Percentiles rank a stretch among this genome's conserved stretches.
Evolutionary conservation across 2,329 filamentous ascomycete species (phyloP).

Genomic region (Massarina eburnea): DNA sequence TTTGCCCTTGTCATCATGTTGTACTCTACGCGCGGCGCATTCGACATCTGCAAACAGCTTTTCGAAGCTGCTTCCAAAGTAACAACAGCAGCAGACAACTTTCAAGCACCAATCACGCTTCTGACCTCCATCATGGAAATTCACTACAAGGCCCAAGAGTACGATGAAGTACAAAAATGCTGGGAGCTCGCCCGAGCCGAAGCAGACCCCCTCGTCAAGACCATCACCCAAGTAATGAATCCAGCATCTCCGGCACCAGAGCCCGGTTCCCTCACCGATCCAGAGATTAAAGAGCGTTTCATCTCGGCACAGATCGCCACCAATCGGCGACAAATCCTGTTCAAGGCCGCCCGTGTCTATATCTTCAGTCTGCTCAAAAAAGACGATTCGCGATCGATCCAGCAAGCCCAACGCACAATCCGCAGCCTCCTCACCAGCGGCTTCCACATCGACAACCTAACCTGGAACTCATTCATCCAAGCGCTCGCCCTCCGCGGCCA

Average conservation of each 20-base stretch:
- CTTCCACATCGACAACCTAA: constrained; percentile 72
- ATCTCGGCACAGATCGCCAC: constrained; percentile 25
- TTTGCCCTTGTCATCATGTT: constrained; percentile 60
- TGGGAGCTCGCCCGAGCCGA: constrained; percentile 66
- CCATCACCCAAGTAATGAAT: constrained; percentile 37
- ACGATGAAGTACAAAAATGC: constrained; percentile 62
- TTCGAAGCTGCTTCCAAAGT: constrained; percentile 20
- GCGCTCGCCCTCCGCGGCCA: constrained; percentile 63
- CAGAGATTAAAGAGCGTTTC: constrained; percentile 17
- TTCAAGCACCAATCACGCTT: constrained; percentile 42
- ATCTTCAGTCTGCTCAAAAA: constrained; percentile 54
- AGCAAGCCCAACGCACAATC: constrained; percentile 44
- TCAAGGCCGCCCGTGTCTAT: constrained; percentile 53
- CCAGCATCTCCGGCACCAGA: constrained; percentile 21
- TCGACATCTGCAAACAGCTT: constrained; percentile 42
- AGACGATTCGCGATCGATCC: constrained; percentile 46
- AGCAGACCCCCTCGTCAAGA: constrained; percentile 47
- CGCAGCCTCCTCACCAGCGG: constrained; percentile 63
- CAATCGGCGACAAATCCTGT: constrained; percentile 53
- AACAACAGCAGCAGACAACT: constrained; percentile 8
- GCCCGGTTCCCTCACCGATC: constrained; percentile 25
- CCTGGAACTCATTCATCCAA: constrained; percentile 80
- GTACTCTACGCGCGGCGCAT: constrained; percentile 52
- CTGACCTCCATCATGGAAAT: constrained; percentile 65
- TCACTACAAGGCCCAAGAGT: constrained; percentile 60